phyloP scores from a whole-genome alignment of 345 rosid species.

The Citrus cavaleriei region DNA sequence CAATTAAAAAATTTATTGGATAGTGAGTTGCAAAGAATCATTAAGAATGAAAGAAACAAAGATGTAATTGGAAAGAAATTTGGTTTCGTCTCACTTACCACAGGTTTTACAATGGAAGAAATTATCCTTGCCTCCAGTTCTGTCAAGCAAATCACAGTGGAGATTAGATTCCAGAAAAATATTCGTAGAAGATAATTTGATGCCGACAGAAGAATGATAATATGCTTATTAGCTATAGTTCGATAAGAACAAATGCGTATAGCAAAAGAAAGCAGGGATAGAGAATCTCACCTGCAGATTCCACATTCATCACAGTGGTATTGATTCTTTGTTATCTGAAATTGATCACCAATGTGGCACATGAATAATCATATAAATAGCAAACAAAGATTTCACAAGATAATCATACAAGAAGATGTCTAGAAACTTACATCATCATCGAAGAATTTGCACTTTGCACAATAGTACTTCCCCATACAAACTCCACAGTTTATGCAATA shows the following conservation, averaged over 20 bases:
- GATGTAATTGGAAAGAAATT: neutral
- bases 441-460: constrained; percentile 59
- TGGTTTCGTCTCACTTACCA: constrained; percentile 32
- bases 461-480: constrained; percentile 70
- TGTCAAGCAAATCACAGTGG: constrained; percentile 22
- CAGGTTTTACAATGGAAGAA: constrained; percentile 62
- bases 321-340: constrained; percentile 54
- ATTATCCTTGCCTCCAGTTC: constrained; percentile 61
- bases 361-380: neutral
- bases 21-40: neutral
- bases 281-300: constrained; percentile 50
- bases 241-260: neutral
- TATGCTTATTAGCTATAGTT: neutral
- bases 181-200: neutral
- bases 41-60: neutral
- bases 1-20: neutral
- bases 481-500: constrained; percentile 55
- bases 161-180: neutral
- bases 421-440: constrained; percentile 54
- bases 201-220: neutral
- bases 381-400: neutral
- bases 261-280: neutral
- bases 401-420: neutral
- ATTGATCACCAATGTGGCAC: neutral
- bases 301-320: constrained; percentile 70